Conservation (phyloP, 495 filamentous ascomycete species). For the Neurospora sp. region DNA sequence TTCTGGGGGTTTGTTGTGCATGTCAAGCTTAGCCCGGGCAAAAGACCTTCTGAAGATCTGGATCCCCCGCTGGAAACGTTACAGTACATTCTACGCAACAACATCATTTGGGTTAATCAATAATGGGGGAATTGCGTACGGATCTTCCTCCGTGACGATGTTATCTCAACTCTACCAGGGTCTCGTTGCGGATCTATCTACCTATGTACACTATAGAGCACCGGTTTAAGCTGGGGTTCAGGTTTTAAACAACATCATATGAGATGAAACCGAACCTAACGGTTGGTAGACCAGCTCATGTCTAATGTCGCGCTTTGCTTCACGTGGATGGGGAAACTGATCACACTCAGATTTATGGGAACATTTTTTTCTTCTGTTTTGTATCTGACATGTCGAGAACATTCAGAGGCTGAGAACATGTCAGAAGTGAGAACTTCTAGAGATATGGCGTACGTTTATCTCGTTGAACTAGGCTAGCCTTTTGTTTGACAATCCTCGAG, state of each 20-base stretch:
- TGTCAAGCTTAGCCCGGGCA: neutral
- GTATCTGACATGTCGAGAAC: neutral
- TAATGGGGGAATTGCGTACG: neutral
- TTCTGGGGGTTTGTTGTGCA: neutral
- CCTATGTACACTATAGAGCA: neutral
- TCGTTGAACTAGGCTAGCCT: neutral
- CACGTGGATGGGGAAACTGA: neutral
- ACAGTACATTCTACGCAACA: neutral
- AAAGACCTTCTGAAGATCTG: neutral
- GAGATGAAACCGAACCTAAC: neutral
- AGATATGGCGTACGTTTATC: neutral
- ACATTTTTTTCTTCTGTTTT: neutral
- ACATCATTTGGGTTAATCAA: neutral
- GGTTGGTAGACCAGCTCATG: neutral
- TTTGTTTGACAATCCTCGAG: neutral
- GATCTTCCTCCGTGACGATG: neutral
- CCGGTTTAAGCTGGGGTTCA: neutral
- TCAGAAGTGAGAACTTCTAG: neutral
- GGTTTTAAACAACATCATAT: neutral
- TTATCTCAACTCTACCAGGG: neutral
- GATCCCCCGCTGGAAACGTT: neutral
- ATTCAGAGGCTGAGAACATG: neutral
- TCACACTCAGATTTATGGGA: neutral
- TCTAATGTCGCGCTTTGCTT: neutral
- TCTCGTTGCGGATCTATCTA: neutral